Evolutionary conservation across 139 green algal genomes (phyloP), one percentile per base, ranked within the genome.

Genomic region (Volvox africanus): DNA sequence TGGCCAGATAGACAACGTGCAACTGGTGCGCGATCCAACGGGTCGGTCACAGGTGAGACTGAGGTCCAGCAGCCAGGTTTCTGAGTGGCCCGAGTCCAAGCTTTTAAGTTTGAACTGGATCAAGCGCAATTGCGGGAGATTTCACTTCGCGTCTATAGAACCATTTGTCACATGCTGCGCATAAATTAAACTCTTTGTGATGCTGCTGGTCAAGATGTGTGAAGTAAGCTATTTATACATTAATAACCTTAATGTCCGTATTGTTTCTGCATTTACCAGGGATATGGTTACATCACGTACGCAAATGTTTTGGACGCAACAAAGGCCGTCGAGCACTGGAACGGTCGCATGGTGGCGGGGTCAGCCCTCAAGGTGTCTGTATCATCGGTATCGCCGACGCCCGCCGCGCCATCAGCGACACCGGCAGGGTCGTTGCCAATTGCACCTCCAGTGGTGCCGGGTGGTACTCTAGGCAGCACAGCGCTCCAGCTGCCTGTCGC

Each of bases 1-100:
- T 95, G 98, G 98, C 21, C 22, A 89, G 12, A 80, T 99, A n/a
- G 95, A 98, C 71, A 92, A 88, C 26, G 80, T 99, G 32, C 84
- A 91, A 35, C 62, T 99, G 55, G 84, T 95, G 79, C 93, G 92
- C 0, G 97, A 99, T 82, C 68, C 80, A 2, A 89, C 83, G 18
- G 95, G 93, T 21, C 75, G 80, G 18, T 95, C 95, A 26, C 33
- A 67, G 83, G 83, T 89, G 24, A 33, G 82, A 18, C 1, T 2
- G 22, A 1, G 2, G 71, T 36, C 16, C 71, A 32, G 5, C 44
- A 55, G 44, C 5, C 9, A 9, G 44, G 44, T 55, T 55, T 55
- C 5, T 55, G 44, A 55, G 44, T 5, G 9, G 44, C 44, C 9
- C 9, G 44, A 55, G 44, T 55, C 44, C 44, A 14, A 9, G 44